Evolutionary conservation across 257 asterid species (phyloP), one percentile per base, ranked within the genome.

Genomic region (Euphrasia confusa): DNA sequence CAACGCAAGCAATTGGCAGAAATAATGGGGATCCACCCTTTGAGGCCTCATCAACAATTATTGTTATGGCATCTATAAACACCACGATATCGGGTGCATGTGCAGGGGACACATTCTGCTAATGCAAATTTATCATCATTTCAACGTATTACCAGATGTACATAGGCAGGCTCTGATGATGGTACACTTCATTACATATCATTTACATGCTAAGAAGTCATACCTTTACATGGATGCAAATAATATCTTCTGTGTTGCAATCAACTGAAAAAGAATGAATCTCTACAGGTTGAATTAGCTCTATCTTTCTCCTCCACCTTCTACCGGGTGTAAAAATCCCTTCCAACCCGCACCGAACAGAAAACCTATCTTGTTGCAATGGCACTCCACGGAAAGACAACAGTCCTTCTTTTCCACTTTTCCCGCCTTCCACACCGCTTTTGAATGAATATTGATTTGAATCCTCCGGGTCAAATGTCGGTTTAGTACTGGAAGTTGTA

Each of bases 341-440:
- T 80, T 93, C 99, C 79, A 93, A 72, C 58, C 99, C 99, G 80
- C 99, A 89, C 60, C 82, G 82, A 77, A 83, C 95, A 63, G 95
- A 93, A 80, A 89, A 93, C 65, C 97, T 85, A 77, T 89, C 95
- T 21, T 85, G 95, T 70, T 81, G 95, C 75, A 93, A 75, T 40
- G 97, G 81, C 71, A 89, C 97, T 45, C 97, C 99, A 65, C 97
- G 86, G 69, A 89, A 93, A 66, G 99, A 93, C 71, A 87, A 76
- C 71, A 89, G 84, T 64, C 78, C 94, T 71, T 82, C 90, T 49
- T 74, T 70, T 65, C 74, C 83, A 56, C 74, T 73, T 65, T 81
- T 83, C 59, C 81, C 86, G 76, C 76, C 79, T 68, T 70, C 84
- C 50, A 74, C 78, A 53, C 75, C 67, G 73, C 86, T 85, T 66